A percentile compares a stretch with the other conserved stretches of the same genome.
Evolutionary conservation across 257 asterid species (phyloP).

Genomic region (Solanum tarijense): DNA sequence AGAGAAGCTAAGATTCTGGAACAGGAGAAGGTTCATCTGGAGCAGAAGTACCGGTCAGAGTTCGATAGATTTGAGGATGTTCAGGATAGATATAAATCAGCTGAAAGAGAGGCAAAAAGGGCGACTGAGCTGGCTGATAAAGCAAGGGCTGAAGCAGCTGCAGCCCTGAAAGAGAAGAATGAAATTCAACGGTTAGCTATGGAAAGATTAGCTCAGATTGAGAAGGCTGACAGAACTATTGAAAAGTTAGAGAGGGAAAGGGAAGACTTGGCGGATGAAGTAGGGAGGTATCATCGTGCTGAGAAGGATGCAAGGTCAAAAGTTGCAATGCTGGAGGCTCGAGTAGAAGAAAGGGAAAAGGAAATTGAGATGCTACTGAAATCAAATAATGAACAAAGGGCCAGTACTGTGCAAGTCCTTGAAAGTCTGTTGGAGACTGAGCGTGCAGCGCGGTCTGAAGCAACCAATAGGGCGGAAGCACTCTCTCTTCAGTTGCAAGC

Average conservation of each 20-base stretch:
- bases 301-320: constrained; percentile 67
- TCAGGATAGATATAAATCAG: constrained; percentile 68
- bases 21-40: constrained; percentile 68
- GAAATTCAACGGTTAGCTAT: constrained; percentile 62
- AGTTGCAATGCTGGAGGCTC: constrained; percentile 53
- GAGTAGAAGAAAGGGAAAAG: constrained; percentile 65
- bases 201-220: constrained; percentile 81
- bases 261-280: constrained; percentile 44
- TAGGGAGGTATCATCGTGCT: constrained; percentile 42
- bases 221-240: constrained; percentile 58
- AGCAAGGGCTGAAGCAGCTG: constrained; percentile 85
- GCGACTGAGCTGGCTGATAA: constrained; percentile 81
- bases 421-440: constrained; percentile 65
- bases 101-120: constrained; percentile 81
- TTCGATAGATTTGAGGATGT: constrained; percentile 64
- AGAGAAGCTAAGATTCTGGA: constrained; percentile 66
- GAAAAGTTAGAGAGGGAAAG: constrained; percentile 68
- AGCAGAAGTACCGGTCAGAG: constrained; percentile 67
- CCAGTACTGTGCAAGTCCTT: constrained; percentile 61
- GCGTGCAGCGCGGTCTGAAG: constrained; percentile 80
- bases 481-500: constrained; percentile 80
- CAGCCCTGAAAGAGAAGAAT: constrained; percentile 69
- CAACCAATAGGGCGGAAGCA: constrained; percentile 72
- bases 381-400: constrained; percentile 65
- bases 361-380: constrained; percentile 64